phyloP scores from a whole-genome alignment of 345 rosid genomes.

The Rubroshorea leprosula region DNA sequence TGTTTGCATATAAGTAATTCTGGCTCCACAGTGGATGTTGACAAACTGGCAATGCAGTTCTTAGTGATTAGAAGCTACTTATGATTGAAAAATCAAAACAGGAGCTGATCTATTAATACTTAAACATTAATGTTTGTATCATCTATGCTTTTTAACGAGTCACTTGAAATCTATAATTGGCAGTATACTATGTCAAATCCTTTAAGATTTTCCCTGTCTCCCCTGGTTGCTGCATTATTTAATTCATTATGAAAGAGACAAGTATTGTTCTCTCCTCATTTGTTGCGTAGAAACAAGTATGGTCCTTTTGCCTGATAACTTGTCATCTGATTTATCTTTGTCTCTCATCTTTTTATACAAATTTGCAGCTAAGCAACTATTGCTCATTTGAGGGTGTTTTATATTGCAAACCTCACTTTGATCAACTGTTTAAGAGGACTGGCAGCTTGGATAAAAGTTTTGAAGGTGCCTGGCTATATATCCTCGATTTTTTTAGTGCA shows the following conservation, averaged over 20 bases:
- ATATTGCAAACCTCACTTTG: conserved; percentile 81
- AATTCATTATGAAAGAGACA: neutral
- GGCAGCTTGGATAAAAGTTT: conserved; percentile 78
- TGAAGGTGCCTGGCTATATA: conserved; percentile 43
- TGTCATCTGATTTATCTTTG: neutral
- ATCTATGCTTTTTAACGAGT: no score
- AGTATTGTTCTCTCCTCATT: neutral
- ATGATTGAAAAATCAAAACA: neutral
- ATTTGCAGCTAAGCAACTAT: conserved; percentile 53
- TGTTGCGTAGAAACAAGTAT: neutral
- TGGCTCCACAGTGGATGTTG: neutral
- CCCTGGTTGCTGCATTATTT: neutral
- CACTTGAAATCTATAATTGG: no score
- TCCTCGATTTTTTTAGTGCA: neutral
- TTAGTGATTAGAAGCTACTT: neutral
- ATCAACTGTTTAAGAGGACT: conserved; percentile 67
- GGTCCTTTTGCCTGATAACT: neutral
- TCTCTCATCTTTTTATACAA: conserved; percentile 7
- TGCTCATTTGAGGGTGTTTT: conserved; percentile 68
- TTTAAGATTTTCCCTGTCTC: no score
- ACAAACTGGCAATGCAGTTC: neutral
- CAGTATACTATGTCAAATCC: no score
- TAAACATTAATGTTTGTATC: neutral
- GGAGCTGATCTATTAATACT: neutral
- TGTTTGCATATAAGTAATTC: neutral